Conservation (phyloP, 2,329 filamentous ascomycete species). For the Pseudocercospora cruenta region DNA sequence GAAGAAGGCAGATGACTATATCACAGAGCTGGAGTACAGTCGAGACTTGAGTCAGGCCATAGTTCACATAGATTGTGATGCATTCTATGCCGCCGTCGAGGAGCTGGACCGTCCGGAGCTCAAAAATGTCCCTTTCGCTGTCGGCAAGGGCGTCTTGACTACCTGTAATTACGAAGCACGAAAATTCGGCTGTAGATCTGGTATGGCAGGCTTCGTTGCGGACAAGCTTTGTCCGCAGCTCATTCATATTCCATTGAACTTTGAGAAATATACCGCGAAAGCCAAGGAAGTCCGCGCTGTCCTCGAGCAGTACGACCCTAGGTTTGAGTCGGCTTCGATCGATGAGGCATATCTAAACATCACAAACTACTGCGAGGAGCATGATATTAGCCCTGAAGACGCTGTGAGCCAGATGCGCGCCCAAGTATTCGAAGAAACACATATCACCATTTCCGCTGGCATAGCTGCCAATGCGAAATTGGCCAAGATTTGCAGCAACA, state of each 20-base stretch:
- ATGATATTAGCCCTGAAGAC: constrained; percentile 70
- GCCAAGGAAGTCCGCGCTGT: constrained; percentile 84
- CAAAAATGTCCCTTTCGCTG: constrained; percentile 84
- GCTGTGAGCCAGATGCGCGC: constrained; percentile 76
- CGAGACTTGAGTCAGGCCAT: constrained; percentile 83
- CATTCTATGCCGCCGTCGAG: constrained; percentile 95
- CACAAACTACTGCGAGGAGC: constrained; percentile 74
- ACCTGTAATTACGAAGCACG: constrained; percentile 88
- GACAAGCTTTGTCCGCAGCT: constrained; percentile 90
- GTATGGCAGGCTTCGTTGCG: constrained; percentile 95
- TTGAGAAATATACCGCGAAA: constrained; percentile 88
- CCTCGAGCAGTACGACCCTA: constrained; percentile 81
- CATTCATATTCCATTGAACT: constrained; percentile 80
- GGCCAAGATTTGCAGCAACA: constrained; percentile 93
- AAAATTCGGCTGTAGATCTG: constrained; percentile 86
- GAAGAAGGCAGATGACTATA: constrained; percentile 77
- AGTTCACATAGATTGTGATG: constrained; percentile 94
- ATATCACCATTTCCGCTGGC: constrained; percentile 89
- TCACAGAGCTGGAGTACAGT: constrained; percentile 75
- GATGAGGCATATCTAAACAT: constrained; percentile 98
- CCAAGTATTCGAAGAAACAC: constrained; percentile 74
- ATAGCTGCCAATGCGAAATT: constrained; percentile 92
- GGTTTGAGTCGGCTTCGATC: constrained; percentile 91
- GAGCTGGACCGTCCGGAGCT: constrained; percentile 75
- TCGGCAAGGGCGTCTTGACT: constrained; percentile 73